A percentile compares a stretch with the other conserved stretches of the same genome.
Evolutionary conservation across 164 flowering plant species (phyloP).

Genomic region (Umbellularia californica): DNA sequence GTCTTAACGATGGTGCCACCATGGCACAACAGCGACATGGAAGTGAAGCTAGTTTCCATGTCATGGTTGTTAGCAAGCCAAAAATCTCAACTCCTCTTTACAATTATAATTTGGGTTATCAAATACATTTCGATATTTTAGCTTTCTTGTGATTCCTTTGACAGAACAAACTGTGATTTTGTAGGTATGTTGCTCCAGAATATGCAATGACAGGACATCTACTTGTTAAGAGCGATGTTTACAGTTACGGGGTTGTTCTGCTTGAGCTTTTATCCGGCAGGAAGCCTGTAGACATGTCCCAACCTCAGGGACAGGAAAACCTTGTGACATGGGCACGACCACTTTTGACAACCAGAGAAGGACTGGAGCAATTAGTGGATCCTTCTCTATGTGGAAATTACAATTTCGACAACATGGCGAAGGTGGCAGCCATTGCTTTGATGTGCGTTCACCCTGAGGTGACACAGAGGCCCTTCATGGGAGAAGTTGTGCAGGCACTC

Average conservation of each 20-base stretch:
- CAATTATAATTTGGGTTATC: neutral
- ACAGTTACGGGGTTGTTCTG: constrained; percentile 87
- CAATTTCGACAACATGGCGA: constrained; percentile 79
- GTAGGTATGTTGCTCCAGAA: constrained; percentile 88
- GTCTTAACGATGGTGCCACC: neutral
- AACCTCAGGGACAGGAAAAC: constrained; percentile 81
- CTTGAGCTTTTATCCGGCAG: constrained; percentile 86
- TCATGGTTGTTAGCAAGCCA: neutral
- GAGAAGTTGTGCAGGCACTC: constrained; percentile 93
- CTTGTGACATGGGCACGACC: constrained; percentile 95
- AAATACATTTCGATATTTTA: neutral
- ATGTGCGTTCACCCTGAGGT: constrained; percentile 96
- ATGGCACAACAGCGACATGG: neutral
- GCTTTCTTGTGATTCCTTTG: neutral
- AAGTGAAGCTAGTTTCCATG: neutral
- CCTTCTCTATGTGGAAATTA: constrained; percentile 63
- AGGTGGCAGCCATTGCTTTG: constrained; percentile 89
- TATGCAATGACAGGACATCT: constrained; percentile 95
- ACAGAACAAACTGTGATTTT: constrained; percentile 5
- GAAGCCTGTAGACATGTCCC: constrained; percentile 90
- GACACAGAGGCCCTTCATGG: constrained; percentile 90
- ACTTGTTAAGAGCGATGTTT: constrained; percentile 90
- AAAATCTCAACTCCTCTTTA: neutral
- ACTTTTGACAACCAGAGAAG: constrained; percentile 63
- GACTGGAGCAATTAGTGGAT: constrained; percentile 71